Evolutionary conservation across 345 rosid species (phyloP), one percentile per base, ranked within the genome.

Genomic region (Heritiera littoralis): DNA sequence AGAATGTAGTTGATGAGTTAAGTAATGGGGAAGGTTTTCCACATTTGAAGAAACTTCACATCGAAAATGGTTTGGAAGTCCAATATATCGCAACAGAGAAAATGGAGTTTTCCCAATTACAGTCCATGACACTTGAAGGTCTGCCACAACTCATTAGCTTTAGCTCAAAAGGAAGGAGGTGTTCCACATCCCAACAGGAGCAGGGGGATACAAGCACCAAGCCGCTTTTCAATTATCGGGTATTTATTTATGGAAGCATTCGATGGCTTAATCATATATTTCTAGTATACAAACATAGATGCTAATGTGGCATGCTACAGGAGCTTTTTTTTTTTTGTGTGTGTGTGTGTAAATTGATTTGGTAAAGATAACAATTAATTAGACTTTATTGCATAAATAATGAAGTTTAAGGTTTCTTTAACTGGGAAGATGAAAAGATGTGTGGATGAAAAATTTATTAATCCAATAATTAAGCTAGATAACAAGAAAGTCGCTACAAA

Each of bases 211-310:
- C 12, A 2, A 58, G 30, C 30, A n/a, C 63, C 63, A 58, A 9
- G 7, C 32, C 67, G 23, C 67, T 75, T 75, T 75, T 75, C 11
- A 43, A 43, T 75, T 13, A 75, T 5, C 45, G 59, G 78, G 78
- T 75, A 12, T 6, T 40, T 52, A 52, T 49, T 4, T 48, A 48
- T 10, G 13, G 52, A 48, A 48, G 52, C 7, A 48, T 48, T 48
- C 52, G 10, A 11, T 48, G 10, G 9, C 52, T 48, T 48, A 48
- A 48, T 48, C 52, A 9, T 48, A 48, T 48, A 9, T 23, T 23
- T 23, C 28, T 0, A 23, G 28, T 23, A 23, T 23, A 23, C 28
- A 23, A 23, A 35, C 1, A 35, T 43, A 6, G 45, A 43, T 6
- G 8, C 8, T 43, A 6, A 43, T 43, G 45, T 6, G 1, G 8